Percentiles rank a stretch among this genome's conserved stretches.
phyloP scores from a whole-genome alignment of 2,329 filamentous ascomycete genomes.

The Lasiodiplodia hormozganensis region DNA sequence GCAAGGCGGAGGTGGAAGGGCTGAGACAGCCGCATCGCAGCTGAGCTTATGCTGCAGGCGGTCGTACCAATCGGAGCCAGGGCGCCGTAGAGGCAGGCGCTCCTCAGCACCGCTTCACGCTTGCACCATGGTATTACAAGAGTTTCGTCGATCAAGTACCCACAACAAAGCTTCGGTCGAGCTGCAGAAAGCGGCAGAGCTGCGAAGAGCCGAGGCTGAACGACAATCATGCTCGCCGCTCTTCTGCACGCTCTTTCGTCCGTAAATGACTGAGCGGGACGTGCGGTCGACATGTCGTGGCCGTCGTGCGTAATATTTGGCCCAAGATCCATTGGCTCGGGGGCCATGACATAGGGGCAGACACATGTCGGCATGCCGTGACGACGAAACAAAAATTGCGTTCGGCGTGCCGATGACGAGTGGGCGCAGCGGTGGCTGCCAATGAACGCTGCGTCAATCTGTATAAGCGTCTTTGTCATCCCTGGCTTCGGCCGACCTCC shows the following conservation, averaged over 20 bases:
- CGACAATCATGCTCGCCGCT: background rate
- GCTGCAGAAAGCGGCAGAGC: constrained; percentile 14
- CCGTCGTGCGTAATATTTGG: background rate
- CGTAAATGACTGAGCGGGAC: constrained; percentile 1
- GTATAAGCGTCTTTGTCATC: constrained; percentile 1
- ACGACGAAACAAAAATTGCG: background rate
- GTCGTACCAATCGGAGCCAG: background rate
- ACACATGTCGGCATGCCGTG: constrained; percentile 12
- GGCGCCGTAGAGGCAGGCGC: background rate
- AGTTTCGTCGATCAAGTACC: background rate
- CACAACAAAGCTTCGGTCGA: constrained; percentile 6
- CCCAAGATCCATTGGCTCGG: background rate
- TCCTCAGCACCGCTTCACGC: background rate
- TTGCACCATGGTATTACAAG: background rate
- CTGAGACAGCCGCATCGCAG: constrained; percentile 4
- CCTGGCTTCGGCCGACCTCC: constrained; percentile 16
- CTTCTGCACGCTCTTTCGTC: constrained; percentile 5
- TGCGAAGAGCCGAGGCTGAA: constrained; percentile 10
- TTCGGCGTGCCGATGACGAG: constrained; percentile 1
- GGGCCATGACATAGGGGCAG: background rate
- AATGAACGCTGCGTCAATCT: background rate
- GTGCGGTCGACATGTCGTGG: background rate
- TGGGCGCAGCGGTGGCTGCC: background rate
- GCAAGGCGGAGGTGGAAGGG: constrained; percentile 2
- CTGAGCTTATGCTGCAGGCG: background rate